Base-by-base conservation (phyloP, 1,139 yeast species). In the Saccharomyces hybrid region DNA sequence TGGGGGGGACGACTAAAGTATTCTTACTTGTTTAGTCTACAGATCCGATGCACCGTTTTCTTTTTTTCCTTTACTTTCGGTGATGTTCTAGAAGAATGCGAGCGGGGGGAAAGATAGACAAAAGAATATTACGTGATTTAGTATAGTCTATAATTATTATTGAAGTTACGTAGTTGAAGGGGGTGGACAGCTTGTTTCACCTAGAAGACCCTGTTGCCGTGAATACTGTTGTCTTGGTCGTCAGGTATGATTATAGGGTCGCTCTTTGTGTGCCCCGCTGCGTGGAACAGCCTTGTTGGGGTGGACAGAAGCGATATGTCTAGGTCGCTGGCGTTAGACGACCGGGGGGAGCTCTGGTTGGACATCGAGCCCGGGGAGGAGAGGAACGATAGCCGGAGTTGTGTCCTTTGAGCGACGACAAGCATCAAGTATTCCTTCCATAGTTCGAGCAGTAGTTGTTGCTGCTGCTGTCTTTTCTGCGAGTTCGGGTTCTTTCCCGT, bases 361-460 rank as follows among this genome's bases (percentile, higher is more conserved):
- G 46, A 46, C 8, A 34, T 26, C 13, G 47, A 26, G 4, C 31
- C 25, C 26, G 49, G 49, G 7, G 55, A 23, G 23, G 48, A 46
- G 26, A 54, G 25, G 14, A 54, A 50, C n/a, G 60, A 48, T 25
- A 69, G 32, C 54, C 72, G 62, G 60, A 71, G 61, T 16, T 57
- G 53, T 19, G 68, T 62, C 49, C 73, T 60, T 28, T 62, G 62
- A 1, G 62, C 58, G 3, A 70, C 55, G 19, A 67, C 64, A 8
- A 60, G 52, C 50, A 60, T 58, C 34, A 69, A 50, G 51, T 70
- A 70, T 38, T 64, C 27, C 44, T 59, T 62, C 73, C 73, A 70
- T 2, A 69, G 46, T 0, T 57, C 57, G 6, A 42, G 49, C 34
- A 50, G 38, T 23, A 31, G 28, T 28, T 46, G 42, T 3, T 19